Conservation (phyloP, 352 stramenopile species). For the Phytophthora syringae region DNA sequence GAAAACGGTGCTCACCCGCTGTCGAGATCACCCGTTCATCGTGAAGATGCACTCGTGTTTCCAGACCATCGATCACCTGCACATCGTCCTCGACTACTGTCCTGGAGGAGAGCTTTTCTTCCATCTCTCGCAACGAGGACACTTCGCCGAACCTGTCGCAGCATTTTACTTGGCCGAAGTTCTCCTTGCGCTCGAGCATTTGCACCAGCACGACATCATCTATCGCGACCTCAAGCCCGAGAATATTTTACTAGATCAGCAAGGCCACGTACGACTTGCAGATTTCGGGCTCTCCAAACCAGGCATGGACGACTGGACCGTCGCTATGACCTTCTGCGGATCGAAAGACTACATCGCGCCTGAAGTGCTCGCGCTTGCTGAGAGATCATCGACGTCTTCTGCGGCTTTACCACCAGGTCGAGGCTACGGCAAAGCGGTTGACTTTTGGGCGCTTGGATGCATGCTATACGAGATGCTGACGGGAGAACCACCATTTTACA, state of each 20-base stretch:
- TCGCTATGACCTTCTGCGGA: conserved; percentile 85
- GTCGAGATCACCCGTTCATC: conserved; percentile 91
- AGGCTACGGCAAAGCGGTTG: conserved; percentile 88
- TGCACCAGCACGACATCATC: conserved; percentile 79
- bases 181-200: conserved; percentile 77
- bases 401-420: conserved; percentile 26
- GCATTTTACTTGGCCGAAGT: conserved; percentile 91
- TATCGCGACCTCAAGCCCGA: conserved; percentile 93
- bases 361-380: conserved; percentile 67
- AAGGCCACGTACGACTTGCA: conserved; percentile 88
- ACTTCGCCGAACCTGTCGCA: conserved; percentile 80
- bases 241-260: conserved; percentile 90
- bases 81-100: conserved; percentile 81
- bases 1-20: conserved; percentile 88
- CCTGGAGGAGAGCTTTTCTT: conserved; percentile 87
- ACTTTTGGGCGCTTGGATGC: conserved; percentile 90
- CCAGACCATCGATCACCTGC: conserved; percentile 83
- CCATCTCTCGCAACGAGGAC: conserved; percentile 76
- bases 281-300: conserved; percentile 92
- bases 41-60: conserved; percentile 90
- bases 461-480: conserved; percentile 93
- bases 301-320: conserved; percentile 64
- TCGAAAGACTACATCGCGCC: conserved; percentile 90
- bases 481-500: conserved; percentile 87
- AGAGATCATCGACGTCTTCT: conserved; percentile 27